Conservation (phyloP, 2,329 filamentous ascomycete genomes). For the Verticillium zaregamsianum region DNA sequence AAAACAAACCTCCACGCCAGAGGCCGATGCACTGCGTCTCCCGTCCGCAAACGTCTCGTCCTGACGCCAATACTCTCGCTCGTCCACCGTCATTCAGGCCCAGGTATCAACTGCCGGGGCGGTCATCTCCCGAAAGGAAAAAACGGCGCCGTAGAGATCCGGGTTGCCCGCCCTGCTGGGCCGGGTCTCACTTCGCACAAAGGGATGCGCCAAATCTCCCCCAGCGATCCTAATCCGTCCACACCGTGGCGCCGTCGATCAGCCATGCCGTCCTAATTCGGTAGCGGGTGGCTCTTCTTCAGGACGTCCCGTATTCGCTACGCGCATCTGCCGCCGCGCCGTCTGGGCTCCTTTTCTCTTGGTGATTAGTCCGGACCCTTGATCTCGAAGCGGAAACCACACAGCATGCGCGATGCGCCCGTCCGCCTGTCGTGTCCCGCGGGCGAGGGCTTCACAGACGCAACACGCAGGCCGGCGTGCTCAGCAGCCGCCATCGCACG, state of each 20-base stretch:
- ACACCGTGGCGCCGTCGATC: not conserved
- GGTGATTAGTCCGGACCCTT: not conserved
- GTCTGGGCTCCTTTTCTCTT: not conserved
- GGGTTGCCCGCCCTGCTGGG: not conserved
- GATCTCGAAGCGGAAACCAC: no score
- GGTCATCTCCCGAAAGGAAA: not conserved
- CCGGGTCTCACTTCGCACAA: not conserved
- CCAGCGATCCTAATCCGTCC: not conserved
- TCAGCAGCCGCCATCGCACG: not conserved
- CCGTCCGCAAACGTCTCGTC: no score
- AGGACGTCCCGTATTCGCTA: not conserved
- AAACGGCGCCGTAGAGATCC: not conserved
- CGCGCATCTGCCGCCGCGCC: not conserved
- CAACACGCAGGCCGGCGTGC: not conserved
- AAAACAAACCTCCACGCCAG: no score
- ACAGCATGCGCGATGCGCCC: no score
- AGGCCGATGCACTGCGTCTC: no score
- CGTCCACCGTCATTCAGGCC: no score
- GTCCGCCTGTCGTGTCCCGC: no score
- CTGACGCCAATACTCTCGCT: no score
- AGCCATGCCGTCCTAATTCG: not conserved
- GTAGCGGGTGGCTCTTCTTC: not conserved
- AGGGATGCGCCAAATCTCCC: not conserved
- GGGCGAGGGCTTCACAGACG: no score
- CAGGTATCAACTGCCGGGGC: not conserved